A percentile compares a stretch with the other conserved stretches of the same genome.
Conservation (phyloP, 2,329 filamentous ascomycete genomes). For the Grosmannia clavigera region DNA sequence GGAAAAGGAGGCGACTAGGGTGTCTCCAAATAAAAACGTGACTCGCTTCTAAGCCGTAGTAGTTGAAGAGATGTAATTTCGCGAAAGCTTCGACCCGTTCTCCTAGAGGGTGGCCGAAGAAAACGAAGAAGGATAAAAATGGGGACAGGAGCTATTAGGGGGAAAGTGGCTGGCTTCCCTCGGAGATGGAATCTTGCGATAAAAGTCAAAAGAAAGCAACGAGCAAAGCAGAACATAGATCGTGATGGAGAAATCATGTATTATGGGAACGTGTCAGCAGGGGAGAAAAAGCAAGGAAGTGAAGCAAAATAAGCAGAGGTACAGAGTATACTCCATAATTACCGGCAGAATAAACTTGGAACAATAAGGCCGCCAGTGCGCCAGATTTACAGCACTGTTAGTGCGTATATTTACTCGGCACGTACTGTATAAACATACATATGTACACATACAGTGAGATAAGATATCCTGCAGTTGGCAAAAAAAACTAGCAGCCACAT, state of each 20-base stretch:
- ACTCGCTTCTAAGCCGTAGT: neutral
- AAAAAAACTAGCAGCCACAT: neutral
- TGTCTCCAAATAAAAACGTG: neutral
- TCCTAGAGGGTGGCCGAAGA: neutral
- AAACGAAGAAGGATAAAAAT: neutral
- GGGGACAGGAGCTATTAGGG: neutral
- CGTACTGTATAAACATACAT: neutral
- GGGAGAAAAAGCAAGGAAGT: neutral
- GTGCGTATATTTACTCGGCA: no score
- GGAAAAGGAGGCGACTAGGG: constrained; percentile 1
- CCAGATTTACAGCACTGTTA: no score
- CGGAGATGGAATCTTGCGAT: neutral
- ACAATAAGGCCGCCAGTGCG: neutral
- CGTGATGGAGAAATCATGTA: neutral
- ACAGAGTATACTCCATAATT: neutral
- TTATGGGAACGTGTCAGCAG: neutral
- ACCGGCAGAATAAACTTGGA: no score
- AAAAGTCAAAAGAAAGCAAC: neutral
- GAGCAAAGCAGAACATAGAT: neutral
- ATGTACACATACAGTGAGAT: neutral
- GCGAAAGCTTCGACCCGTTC: constrained; percentile 1
- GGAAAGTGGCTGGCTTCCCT: neutral
- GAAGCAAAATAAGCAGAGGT: neutral
- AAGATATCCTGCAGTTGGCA: neutral
- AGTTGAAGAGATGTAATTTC: neutral